These are phyloP conservation scores for Taphrina communis DNA, from an alignment of 1,139 yeast genomes.

Conservation along the genomic window DNA sequence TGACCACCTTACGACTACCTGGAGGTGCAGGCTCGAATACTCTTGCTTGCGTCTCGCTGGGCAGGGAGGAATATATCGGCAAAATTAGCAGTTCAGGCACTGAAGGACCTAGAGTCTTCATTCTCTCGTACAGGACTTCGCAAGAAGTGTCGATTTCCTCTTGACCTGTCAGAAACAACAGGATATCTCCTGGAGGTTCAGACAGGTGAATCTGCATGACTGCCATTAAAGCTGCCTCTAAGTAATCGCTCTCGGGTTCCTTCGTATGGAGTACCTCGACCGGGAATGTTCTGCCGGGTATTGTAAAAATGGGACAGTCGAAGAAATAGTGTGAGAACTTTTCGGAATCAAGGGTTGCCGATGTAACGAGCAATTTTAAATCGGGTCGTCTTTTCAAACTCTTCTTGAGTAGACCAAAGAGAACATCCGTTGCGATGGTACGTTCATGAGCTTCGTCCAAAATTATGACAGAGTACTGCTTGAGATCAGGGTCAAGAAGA, in stretches of 20 bases:
- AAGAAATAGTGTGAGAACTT: constrained; percentile 81
- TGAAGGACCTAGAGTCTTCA: constrained; percentile 68
- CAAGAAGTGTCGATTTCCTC: constrained; percentile 94
- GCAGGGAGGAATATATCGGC: constrained; percentile 91
- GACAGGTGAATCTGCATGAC: constrained; percentile 76
- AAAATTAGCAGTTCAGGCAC: constrained; percentile 72
- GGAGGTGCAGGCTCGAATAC: constrained; percentile 90
- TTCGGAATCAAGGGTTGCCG: constrained; percentile 92
- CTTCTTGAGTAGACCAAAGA: constrained; percentile 75
- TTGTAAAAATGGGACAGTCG: constrained; percentile 81
- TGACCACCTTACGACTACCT: constrained; percentile 78
- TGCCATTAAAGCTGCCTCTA: constrained; percentile 84
- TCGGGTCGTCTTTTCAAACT: constrained; percentile 69
- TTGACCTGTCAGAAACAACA: constrained; percentile 96
- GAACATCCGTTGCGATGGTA: constrained; percentile 80
- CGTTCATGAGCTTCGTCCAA: constrained; percentile 98
- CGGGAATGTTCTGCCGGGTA: constrained; percentile 92
- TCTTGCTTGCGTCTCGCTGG: constrained; percentile 77
- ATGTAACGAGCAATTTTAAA: constrained; percentile 80
- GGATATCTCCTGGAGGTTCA: constrained; percentile 75
- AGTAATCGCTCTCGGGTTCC: constrained; percentile 74
- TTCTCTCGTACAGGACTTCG: constrained; percentile 70
- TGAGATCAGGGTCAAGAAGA: constrained; percentile 67
- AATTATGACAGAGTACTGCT: constrained; percentile 78
- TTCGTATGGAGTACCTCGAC: constrained; percentile 76